Evolutionary conservation across 495 filamentous ascomycete genomes (phyloP).

Genomic region (Physcia stellaris): DNA sequence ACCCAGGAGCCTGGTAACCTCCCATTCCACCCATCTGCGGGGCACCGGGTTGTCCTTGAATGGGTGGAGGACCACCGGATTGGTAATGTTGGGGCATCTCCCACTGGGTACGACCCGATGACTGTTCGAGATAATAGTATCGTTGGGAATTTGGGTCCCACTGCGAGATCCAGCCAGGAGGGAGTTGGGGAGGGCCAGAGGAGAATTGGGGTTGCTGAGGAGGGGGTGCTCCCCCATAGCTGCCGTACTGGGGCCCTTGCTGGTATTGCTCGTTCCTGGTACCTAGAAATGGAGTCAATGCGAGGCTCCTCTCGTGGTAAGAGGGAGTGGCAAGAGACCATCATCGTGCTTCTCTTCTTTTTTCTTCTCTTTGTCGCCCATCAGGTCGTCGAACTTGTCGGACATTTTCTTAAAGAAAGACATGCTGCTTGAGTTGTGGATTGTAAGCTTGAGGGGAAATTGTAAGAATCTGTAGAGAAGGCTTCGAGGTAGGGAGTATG

Average conservation of each 20-base stretch:
- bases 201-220: neutral
- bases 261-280: neutral
- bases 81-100: constrained; percentile 28
- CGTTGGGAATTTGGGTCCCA: constrained; percentile 44
- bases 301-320: neutral
- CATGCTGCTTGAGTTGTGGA: constrained; percentile 7
- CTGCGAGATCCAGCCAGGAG: constrained; percentile 43
- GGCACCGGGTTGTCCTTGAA: neutral
- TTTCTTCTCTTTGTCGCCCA: neutral
- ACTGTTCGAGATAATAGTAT: constrained; percentile 46
- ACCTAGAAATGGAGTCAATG: neutral
- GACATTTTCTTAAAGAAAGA: constrained; percentile 2
- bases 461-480: too few species aligned
- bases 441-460: too few species aligned
- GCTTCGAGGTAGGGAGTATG: too few species aligned
- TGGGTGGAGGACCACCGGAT: constrained; percentile 13
- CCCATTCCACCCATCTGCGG: constrained; percentile 14
- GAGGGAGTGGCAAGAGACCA: neutral
- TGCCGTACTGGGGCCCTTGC: neutral
- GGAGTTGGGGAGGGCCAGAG: constrained; percentile 29
- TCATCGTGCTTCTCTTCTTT: neutral
- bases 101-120: constrained; percentile 48
- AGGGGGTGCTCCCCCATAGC: neutral
- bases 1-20: constrained; percentile 12
- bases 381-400: neutral